Percentiles rank a stretch among this genome's conserved stretches.
Conservation (phyloP, 805 yeast genomes). For the Teunomyces kruisii region DNA sequence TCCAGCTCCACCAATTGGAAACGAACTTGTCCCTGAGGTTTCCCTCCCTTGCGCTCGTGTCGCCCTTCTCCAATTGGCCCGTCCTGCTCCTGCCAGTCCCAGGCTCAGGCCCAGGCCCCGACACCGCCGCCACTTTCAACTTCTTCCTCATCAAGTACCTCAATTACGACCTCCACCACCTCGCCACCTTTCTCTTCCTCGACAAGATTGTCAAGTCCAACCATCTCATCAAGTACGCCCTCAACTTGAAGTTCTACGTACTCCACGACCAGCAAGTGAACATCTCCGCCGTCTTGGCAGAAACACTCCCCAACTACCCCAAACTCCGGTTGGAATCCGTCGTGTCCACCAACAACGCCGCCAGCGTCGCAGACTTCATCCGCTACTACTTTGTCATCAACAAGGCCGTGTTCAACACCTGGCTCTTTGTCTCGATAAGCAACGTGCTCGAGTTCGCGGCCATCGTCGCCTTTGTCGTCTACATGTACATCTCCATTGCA, state of each 20-base stretch:
- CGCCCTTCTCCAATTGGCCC: slow-evolving; percentile 6
- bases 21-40: not conserved
- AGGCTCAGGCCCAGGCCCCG: not conserved
- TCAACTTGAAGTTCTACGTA: slow-evolving; percentile 20
- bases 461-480: slow-evolving; percentile 15
- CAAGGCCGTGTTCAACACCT: slow-evolving; percentile 3
- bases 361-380: slow-evolving; percentile 17
- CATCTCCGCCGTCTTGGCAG: slow-evolving; percentile 1
- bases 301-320: not conserved
- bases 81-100: not conserved
- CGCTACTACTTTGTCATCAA: slow-evolving; percentile 12
- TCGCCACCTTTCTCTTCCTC: slow-evolving; percentile 24
- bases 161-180: slow-evolving; percentile 24
- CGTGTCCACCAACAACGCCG: slow-evolving; percentile 8
- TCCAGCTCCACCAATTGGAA: slow-evolving; percentile 11
- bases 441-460: not conserved
- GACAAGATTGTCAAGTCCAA: slow-evolving; percentile 24
- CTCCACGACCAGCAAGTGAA: slow-evolving; percentile 12
- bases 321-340: slow-evolving; percentile 1
- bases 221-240: slow-evolving; percentile 29
- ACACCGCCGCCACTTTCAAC: slow-evolving; percentile 6
- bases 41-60: not conserved
- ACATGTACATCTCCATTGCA: slow-evolving; percentile 28
- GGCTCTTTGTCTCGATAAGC: slow-evolving; percentile 4
- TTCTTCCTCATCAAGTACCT: slow-evolving; percentile 17